Conservation (phyloP, 345 rosid species). For the Garcia nutans region DNA sequence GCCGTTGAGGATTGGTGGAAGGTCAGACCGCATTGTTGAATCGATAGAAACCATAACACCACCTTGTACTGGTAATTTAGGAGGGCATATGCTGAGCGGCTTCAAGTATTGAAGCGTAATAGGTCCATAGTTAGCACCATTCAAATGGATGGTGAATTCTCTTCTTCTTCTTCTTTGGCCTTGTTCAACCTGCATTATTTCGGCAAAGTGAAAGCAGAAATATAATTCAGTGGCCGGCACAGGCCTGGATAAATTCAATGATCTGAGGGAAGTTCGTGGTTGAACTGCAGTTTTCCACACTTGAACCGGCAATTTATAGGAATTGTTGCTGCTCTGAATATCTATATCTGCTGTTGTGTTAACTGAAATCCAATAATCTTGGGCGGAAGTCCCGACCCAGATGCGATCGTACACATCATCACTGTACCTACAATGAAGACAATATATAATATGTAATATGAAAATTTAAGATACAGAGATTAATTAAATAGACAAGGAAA, state of each 20-base stretch:
- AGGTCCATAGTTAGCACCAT: background rate
- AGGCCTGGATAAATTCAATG: background rate
- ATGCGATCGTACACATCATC: conserved; percentile 32
- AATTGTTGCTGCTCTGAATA: background rate
- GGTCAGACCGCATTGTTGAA: too few species aligned
- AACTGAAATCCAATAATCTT: background rate
- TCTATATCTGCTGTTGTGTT: background rate
- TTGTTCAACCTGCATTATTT: background rate
- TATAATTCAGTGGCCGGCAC: background rate
- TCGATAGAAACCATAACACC: background rate
- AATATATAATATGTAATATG: too few species aligned
- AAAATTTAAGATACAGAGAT: too few species aligned
- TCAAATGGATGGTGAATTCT: conserved; percentile 15
- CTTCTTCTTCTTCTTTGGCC: background rate
- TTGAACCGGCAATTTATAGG: background rate
- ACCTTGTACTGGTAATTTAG: background rate
- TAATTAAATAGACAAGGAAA: too few species aligned
- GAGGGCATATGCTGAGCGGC: conserved; percentile 8
- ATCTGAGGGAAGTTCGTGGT: background rate
- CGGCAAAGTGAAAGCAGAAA: conserved; percentile 30
- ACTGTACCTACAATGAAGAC: background rate
- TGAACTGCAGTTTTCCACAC: background rate
- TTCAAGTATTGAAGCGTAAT: conserved; percentile 21
- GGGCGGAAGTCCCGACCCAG: conserved; percentile 22
- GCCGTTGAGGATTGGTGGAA: too few species aligned